Base-by-base conservation (phyloP, 768 basidiomycete genomes). In the Rhodotorula sphaerocarpa region DNA sequence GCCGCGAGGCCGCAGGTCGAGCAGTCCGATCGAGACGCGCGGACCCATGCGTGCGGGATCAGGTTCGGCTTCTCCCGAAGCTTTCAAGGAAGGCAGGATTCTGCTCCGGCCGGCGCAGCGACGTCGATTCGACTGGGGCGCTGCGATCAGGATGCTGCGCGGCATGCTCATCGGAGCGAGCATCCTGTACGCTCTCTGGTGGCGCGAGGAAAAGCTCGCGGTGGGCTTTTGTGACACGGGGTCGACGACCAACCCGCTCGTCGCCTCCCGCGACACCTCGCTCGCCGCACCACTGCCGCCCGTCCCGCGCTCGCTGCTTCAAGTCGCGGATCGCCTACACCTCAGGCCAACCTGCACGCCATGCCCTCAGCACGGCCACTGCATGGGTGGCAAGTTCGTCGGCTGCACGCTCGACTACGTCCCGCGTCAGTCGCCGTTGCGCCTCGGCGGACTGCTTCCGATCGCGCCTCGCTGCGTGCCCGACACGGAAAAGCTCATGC, bases 151-250 rank as follows among this genome's bases (percentile, higher is more conserved):
- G 10, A 9, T 39, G 10, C 36, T 39, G 36, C 36, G 36, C 36
- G 36, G 36, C 10, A 9, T 39, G 10, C 16, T 39, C 36, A 10
- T 39, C 36, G 36, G 10, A 10, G 36, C 16, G 10, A 39, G 36
- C 36, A 15, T 52, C 27, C n/a, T n/a, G n/a, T 65, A 59, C 55
- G 42, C 39, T 14, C 21, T 53, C 28, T 67, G 65, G 65, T 59
- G 46, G 31, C 63, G 63, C n/a, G 48, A 54, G 11, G 70, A 67
- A 31, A 64, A 36, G 20, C 41, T 67, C 46, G 47, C 68, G 5
- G 50, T 74, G 47, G 77, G 77, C 3, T 78, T 72, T 71, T 78
- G 77, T 71, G 76, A 78, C 62, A 59, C 75, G 0, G 61, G 44
- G 25, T 55, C 69, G 5, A 43, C 31, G 7, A 70, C 72, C 39